Base-by-base conservation (phyloP, 2,329 filamentous ascomycete species). In the Penicillium sp. region DNA sequence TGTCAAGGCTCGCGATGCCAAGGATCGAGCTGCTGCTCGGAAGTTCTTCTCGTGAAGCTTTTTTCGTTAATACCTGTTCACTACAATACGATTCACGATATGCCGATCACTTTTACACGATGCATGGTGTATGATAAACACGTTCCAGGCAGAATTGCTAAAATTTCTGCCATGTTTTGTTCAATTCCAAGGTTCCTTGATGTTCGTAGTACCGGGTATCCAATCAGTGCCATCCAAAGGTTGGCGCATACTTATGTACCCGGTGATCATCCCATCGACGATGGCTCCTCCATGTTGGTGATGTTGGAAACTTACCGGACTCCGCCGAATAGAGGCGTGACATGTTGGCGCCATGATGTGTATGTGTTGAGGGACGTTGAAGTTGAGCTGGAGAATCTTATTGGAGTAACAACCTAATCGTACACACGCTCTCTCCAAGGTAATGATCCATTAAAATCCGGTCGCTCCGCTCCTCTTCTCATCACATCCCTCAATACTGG, bases 21-120 rank as follows among this genome's bases (percentile, higher is more conserved):
- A 90, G 80, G 88, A 96, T 76, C 94, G 90, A 80, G 88, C 87
- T 59, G 86, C 85, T 5, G 95, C 91, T 68, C 87, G 86, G 74
- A 97, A 95, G 74, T 93, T 94, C 72, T 97, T 97, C 66, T 69
- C 75, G 32, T 83, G 63, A 69, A 44, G 31, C 20, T 11, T 40
- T 37, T 35, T 35, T 37, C 28, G n/a, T 16, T 40, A 26, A 47
- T 44, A 14, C 18, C 35, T 37, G 18, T 24, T 20, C 16, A 34
- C 14, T 34, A 16, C 36, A 34, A 51, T 47, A 62, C 55, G 60
- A 61, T 57, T 62, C 54, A 65, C 58, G 57, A 61, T 43, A 47
- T 58, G 47, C 22, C 47, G 16, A 35, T 37, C 31, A 16, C 41
- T 36, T 29, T 34, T 38, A 37, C 40, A 51, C 37, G 51, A 54